Evolutionary conservation across 768 basidiomycete genomes (phyloP).

Genomic region (Phlegmacium glaucopus): DNA sequence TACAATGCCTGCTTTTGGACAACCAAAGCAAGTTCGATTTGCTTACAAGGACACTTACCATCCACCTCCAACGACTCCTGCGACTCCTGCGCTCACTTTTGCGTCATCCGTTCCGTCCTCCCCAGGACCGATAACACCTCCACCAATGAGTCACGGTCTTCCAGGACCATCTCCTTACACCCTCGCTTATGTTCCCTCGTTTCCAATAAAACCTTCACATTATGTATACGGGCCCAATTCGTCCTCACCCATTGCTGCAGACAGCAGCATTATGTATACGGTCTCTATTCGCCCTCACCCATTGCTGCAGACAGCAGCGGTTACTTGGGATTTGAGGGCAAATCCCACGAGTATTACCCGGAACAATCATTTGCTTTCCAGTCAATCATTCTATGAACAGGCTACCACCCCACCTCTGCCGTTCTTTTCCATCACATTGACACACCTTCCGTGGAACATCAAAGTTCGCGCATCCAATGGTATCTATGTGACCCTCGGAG

Average conservation of each 20-base stretch:
- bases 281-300: conserved; percentile 18
- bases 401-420: conserved; percentile 31
- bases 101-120: background rate
- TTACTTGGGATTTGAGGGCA: conserved; percentile 29
- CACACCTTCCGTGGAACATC: conserved; percentile 33
- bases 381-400: conserved; percentile 23
- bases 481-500: conserved; percentile 31
- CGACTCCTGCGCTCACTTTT: background rate
- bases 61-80: conserved; percentile 3
- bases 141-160: background rate
- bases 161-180: background rate
- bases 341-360: conserved; percentile 24
- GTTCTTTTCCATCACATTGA: conserved; percentile 23
- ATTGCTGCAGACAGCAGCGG: conserved; percentile 21
- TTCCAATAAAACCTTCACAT: background rate
- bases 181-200: background rate
- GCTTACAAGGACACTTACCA: conserved; percentile 13
- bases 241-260: conserved; percentile 26
- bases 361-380: conserved; percentile 22
- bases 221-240: conserved; percentile 3
- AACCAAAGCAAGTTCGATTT: conserved; percentile 17
- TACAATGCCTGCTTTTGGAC: background rate
- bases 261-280: conserved; percentile 11
- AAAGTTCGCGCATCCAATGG: conserved; percentile 27
- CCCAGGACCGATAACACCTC: conserved; percentile 9